Evolutionary conservation across 805 yeast genomes (phyloP).

Genomic region (Wickerhamomyces ciferrii): DNA sequence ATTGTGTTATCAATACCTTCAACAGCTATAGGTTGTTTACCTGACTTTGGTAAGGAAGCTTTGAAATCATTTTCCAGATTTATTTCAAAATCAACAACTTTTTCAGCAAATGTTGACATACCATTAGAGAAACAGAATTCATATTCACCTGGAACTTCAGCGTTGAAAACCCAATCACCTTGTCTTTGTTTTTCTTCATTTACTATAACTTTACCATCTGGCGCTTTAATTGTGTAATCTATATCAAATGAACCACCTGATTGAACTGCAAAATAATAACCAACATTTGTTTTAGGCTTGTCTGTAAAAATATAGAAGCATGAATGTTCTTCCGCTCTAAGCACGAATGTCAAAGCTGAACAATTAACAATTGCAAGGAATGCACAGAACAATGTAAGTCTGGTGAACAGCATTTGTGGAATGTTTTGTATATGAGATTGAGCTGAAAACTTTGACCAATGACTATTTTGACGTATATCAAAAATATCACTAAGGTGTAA

Average conservation of each 20-base stretch:
- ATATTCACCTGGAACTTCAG: slow-evolving; percentile 54
- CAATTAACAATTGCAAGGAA: slow-evolving; percentile 29
- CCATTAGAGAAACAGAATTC: slow-evolving; percentile 61
- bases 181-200: slow-evolving; percentile 53
- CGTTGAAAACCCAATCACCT: slow-evolving; percentile 55
- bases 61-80: slow-evolving; percentile 42
- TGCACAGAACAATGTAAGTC: neutral
- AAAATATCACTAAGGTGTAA: too few species aligned
- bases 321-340: slow-evolving; percentile 69
- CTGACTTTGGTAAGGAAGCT: slow-evolving; percentile 24
- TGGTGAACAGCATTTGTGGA: neutral
- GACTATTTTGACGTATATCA: too few species aligned
- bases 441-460: too few species aligned
- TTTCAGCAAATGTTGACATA: slow-evolving; percentile 68
- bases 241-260: slow-evolving; percentile 67
- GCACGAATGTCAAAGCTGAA: slow-evolving; percentile 65
- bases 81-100: slow-evolving; percentile 60
- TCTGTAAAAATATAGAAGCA: slow-evolving; percentile 72
- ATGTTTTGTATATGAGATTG: neutral
- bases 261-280: slow-evolving; percentile 66
- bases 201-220: slow-evolving; percentile 43
- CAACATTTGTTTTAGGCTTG: slow-evolving; percentile 52
- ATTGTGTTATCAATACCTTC: slow-evolving; percentile 34
- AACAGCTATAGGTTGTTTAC: slow-evolving; percentile 56
- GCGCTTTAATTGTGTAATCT: slow-evolving; percentile 55